Conservation (phyloP, 2,329 filamentous ascomycete genomes). For the Endoconidiophora laricicola region DNA sequence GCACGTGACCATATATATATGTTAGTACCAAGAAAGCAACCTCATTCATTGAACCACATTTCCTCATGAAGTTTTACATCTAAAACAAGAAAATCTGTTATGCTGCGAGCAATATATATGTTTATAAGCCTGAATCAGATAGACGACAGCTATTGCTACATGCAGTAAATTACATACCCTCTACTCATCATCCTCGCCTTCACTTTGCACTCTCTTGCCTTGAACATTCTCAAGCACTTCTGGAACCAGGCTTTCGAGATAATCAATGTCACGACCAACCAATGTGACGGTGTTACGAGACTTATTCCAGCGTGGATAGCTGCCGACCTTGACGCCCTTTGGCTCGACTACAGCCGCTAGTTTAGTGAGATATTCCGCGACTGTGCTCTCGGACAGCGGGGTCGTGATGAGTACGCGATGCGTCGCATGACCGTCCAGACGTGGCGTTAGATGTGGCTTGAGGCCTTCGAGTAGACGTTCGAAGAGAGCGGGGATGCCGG, state of each 20-base stretch:
- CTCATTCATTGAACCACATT: no score
- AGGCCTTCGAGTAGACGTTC: constrained; percentile 61
- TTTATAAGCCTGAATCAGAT: no score
- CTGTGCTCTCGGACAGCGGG: constrained; percentile 67
- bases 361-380: constrained; percentile 69
- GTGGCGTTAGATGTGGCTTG: constrained; percentile 52
- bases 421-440: constrained; percentile 58
- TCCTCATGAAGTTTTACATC: no score
- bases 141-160: no score
- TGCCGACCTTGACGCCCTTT: constrained; percentile 79
- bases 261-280: constrained; percentile 58
- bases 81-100: no score
- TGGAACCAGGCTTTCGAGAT: constrained; percentile 56
- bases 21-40: no score
- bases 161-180: no score
- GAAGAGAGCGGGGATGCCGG: constrained; percentile 74
- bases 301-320: constrained; percentile 86
- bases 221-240: constrained; percentile 55
- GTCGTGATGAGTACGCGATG: constrained; percentile 71
- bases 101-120: no score
- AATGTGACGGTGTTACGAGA: constrained; percentile 78
- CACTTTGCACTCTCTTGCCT: constrained; percentile 50
- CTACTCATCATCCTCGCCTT: constrained; percentile 51
- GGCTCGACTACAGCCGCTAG: constrained; percentile 57
- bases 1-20: no score